Percentiles rank a stretch among this genome's conserved stretches.
These are phyloP conservation scores for Collybia sp. DNA, from an alignment of 768 basidiomycete species.

Conservation along the genomic window DNA sequence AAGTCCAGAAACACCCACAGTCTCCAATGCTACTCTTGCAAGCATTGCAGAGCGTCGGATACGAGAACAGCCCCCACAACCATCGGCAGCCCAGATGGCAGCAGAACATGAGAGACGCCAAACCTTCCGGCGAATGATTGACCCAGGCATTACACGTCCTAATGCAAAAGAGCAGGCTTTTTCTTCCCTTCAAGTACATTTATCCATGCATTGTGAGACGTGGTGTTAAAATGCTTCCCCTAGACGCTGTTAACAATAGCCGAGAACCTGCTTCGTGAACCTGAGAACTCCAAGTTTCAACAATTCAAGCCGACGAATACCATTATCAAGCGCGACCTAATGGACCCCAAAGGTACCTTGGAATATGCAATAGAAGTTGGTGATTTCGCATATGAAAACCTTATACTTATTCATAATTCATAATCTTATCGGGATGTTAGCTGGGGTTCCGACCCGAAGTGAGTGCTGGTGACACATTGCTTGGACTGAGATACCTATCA, in stretches of 20 bases:
- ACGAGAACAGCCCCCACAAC: constrained; percentile 23
- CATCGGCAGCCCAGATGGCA: constrained; percentile 31
- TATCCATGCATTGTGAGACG: constrained; percentile 10
- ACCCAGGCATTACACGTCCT: constrained; percentile 72
- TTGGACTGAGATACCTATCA: constrained; percentile 4
- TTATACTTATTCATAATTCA: constrained; percentile 8
- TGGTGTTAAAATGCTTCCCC: constrained; percentile 11
- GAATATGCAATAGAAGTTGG: constrained; percentile 79
- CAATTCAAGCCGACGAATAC: constrained; percentile 75
- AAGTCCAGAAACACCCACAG: constrained; percentile 3
- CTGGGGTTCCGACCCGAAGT: constrained; percentile 75
- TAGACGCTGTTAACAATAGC: constrained; percentile 66
- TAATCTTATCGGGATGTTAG: constrained; percentile 27
- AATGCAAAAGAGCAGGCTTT: constrained; percentile 59
- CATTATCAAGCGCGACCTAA: constrained; percentile 58
- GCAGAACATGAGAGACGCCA: constrained; percentile 66
- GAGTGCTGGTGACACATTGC: neutral
- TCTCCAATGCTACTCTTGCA: constrained; percentile 33
- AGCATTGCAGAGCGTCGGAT: constrained; percentile 42
- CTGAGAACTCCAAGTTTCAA: constrained; percentile 66
- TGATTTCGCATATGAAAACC: constrained; percentile 9
- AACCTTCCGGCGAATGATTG: constrained; percentile 69
- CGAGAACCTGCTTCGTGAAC: constrained; percentile 71
- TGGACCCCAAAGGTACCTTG: constrained; percentile 70
- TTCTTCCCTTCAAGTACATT: constrained; percentile 59